phyloP scores from a whole-genome alignment of 1,284 basidiomycete genomes.

The Albatrellus sp. region DNA sequence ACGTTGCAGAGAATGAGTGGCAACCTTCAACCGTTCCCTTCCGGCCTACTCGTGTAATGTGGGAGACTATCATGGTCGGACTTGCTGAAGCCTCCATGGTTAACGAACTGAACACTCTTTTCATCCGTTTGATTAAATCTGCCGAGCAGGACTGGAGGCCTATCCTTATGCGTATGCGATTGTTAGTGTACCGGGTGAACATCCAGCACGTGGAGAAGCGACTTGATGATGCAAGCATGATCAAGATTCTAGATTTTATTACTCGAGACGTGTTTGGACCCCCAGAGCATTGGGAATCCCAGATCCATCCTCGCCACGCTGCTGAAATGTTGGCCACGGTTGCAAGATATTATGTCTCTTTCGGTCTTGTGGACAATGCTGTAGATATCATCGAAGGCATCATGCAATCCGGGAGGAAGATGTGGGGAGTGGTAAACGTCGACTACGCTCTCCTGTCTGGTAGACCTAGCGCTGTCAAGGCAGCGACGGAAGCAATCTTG shows the following conservation, averaged over 20 bases:
- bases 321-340: constrained; percentile 7
- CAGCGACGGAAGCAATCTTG: constrained; percentile 7
- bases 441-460: constrained; percentile 23
- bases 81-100: constrained; percentile 35
- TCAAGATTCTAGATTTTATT: constrained; percentile 18
- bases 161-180: not conserved
- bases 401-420: not conserved
- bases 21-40: constrained; percentile 28
- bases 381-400: constrained; percentile 8
- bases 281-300: not conserved
- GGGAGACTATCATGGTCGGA: constrained; percentile 39
- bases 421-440: constrained; percentile 14
- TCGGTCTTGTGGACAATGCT: constrained; percentile 7
- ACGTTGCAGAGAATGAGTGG: constrained; percentile 23
- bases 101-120: constrained; percentile 44
- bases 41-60: constrained; percentile 38
- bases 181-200: constrained; percentile 25
- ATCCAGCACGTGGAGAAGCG: constrained; percentile 18
- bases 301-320: not conserved
- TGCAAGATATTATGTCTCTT: constrained; percentile 7
- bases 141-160: not conserved
- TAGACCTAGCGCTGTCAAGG: constrained; percentile 8
- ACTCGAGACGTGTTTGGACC: constrained; percentile 12
- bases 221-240: constrained; percentile 12
- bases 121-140: constrained; percentile 11